Conservation (phyloP, 768 basidiomycete genomes). For the Myochromella boudieri region DNA sequence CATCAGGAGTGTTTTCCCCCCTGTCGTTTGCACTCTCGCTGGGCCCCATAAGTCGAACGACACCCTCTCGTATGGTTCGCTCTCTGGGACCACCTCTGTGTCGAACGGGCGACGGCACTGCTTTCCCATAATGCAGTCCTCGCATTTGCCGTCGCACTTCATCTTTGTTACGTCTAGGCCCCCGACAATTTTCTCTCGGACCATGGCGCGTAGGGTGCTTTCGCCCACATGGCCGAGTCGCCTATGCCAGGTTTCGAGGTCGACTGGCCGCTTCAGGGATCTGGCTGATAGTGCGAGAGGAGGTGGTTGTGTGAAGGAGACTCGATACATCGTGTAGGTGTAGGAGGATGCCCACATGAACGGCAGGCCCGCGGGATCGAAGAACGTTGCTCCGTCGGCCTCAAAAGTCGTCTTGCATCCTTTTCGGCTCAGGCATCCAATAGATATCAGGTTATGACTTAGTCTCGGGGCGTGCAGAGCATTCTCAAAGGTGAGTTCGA, state of each 20-base stretch:
- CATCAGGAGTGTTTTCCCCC: neutral
- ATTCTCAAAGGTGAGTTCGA: slow-evolving; percentile 1
- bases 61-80: neutral
- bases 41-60: slow-evolving; percentile 1
- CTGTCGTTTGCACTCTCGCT: neutral
- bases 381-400: neutral
- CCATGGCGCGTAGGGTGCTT: neutral
- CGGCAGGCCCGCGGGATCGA: neutral
- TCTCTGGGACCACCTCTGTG: neutral
- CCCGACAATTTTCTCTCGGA: neutral
- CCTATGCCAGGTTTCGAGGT: slow-evolving; percentile 5
- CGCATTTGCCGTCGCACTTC: neutral
- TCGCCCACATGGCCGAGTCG: neutral
- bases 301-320: neutral
- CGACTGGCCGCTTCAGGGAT: neutral
- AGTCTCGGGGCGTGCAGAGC: neutral
- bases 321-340: neutral
- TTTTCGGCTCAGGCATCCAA: neutral
- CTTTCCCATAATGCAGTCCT: neutral
- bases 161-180: neutral
- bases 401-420: neutral
- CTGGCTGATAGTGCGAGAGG: neutral
- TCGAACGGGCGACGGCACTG: neutral
- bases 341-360: neutral
- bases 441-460: neutral